Evolutionary conservation across 1,284 basidiomycete genomes (phyloP), one percentile per base, ranked within the genome.

Genomic region (Naganishia cerealis): DNA sequence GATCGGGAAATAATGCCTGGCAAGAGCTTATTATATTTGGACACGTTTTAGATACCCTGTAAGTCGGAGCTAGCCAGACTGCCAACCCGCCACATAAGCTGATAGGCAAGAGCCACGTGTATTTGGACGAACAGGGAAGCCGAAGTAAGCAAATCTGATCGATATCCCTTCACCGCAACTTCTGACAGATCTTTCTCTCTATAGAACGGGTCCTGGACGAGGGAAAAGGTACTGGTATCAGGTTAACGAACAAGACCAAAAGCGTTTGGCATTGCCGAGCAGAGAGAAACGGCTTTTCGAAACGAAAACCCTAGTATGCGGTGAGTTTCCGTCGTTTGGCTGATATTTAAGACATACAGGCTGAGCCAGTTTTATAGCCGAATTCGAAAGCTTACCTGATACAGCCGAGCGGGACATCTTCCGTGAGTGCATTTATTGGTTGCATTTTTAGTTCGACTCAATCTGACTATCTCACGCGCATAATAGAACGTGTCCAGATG

Each of bases 351-450:
- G 50, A 43, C 29, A 33, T 33, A 33, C 29, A 33, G 29, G 29
- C 29, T 33, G 29, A 18, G 24, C 18, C 1, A 18, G n/a, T 36
- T 9, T n/a, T 4, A 18, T n/a, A 70, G 68, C 59, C n/a, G 69
- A 70, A 26, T 70, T 70, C 61, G 67, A 73, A 6, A 67, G 72
- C 43, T 68, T 79, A 36, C 50, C 71, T 8, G 73, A 76, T 65
- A 68, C 72, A 18, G 67, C 74, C 43, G 77, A 79, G 70, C 70
- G 79, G 50, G 79, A 80, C 59, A 76, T 80, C 66, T 80, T 80
- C 74, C 79, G 79, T 80, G 67, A 74, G 78, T 73, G 6, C 53
- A 70, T 33, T n/a, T n/a, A n/a, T 21, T n/a, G 13, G 46, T 21
- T 10, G 46, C 21, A 33, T 33, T 33, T 33, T 33, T 33, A 6